These are phyloP conservation scores for Ustilaginoidea virens DNA, from an alignment of 2,329 filamentous ascomycete genomes.

Conservation along the genomic window DNA sequence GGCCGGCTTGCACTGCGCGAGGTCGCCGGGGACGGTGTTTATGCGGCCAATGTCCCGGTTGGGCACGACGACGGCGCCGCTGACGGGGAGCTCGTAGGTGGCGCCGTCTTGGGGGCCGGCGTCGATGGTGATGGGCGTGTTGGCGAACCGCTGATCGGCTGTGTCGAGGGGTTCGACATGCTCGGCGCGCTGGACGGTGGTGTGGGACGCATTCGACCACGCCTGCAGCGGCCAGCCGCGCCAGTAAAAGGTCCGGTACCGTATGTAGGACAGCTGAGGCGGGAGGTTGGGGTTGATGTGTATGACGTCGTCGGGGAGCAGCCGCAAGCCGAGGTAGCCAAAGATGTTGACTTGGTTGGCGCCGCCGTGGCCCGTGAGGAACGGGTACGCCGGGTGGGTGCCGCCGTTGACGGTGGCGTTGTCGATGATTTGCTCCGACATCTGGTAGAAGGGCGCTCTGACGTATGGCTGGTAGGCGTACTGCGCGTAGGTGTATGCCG, in stretches of 20 bases:
- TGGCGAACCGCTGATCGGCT: conserved; percentile 35
- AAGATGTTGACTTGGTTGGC: conserved; percentile 52
- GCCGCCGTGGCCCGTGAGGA: conserved; percentile 56
- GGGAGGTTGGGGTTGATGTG: conserved; percentile 44
- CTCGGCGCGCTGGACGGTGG: conserved; percentile 9
- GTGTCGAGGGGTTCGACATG: conserved; percentile 26
- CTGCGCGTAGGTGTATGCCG: conserved; percentile 50
- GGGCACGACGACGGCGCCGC: conserved; percentile 34
- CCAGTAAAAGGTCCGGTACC: conserved; percentile 14
- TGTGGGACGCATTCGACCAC: conserved; percentile 12
- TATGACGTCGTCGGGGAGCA: conserved; percentile 41
- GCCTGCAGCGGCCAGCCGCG: conserved; percentile 12
- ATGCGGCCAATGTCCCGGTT: conserved; percentile 35
- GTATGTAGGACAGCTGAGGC: conserved; percentile 37
- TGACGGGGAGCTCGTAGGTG: conserved; percentile 30
- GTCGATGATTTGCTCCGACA: conserved; percentile 53
- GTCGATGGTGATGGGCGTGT: conserved; percentile 40
- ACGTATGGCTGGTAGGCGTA: conserved; percentile 48
- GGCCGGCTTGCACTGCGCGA: conserved; percentile 47
- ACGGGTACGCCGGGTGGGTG: conserved; percentile 45
- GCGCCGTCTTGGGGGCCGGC: conserved; percentile 23
- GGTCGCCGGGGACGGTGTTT: conserved; percentile 39
- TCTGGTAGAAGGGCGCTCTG: conserved; percentile 53
- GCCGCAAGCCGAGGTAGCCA: conserved; percentile 49
- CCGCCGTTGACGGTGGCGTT: conserved; percentile 39